Evolutionary conservation across 2,329 filamentous ascomycete genomes (phyloP).

Genomic region (Arachnopeziza araneosa): DNA sequence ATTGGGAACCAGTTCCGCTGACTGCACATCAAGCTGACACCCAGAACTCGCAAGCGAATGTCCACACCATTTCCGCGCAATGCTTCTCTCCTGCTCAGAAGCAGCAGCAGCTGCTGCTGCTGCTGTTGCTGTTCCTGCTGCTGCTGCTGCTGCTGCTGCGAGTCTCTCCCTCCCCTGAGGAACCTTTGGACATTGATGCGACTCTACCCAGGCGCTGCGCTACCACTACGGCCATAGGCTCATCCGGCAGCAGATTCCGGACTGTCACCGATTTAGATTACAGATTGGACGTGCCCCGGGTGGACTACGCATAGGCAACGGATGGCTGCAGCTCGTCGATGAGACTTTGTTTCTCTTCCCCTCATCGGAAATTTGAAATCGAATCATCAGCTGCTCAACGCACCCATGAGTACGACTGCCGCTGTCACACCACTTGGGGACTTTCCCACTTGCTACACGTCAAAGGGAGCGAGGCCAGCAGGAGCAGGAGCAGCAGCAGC

Average conservation of each 20-base stretch:
- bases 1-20: conserved; percentile 1
- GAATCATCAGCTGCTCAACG: background rate
- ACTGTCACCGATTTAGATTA: background rate
- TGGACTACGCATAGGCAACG: background rate
- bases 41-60: background rate
- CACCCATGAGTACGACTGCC: background rate
- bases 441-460: background rate
- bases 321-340: background rate
- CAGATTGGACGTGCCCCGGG: background rate
- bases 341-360: background rate
- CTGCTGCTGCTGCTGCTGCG: too few relatives aligned
- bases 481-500: too few relatives aligned
- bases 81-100: too few relatives aligned
- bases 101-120: too few relatives aligned
- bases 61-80: background rate
- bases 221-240: background rate
- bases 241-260: background rate
- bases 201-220: background rate
- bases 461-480: too few relatives aligned
- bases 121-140: too few relatives aligned
- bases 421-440: background rate
- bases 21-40: background rate
- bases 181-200: background rate
- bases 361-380: background rate
- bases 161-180: background rate